A percentile compares a stretch with the other conserved stretches of the same genome.
These are phyloP conservation scores for Trichoderma orchidacearum DNA, from an alignment of 495 filamentous ascomycete genomes.

Conservation along the genomic window DNA sequence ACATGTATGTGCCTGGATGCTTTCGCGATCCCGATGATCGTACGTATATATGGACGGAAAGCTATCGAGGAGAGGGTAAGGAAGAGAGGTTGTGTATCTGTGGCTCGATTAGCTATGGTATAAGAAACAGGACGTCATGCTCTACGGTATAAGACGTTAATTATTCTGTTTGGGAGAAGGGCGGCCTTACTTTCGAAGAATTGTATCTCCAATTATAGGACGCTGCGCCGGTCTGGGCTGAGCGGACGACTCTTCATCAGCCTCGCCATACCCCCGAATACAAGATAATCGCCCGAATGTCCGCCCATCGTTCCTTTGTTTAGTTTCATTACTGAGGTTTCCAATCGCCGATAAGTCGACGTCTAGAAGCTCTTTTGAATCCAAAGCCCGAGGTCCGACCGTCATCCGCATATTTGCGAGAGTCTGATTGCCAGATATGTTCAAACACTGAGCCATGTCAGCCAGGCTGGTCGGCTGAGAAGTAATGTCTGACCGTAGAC, in stretches of 20 bases:
- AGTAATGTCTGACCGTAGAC: conserved; percentile 42
- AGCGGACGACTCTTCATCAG: neutral
- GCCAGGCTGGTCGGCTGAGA: conserved; percentile 33
- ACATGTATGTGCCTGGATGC: conserved; percentile 45
- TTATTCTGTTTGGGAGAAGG: neutral
- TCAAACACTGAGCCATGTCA: conserved; percentile 58
- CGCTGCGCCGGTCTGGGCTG: neutral
- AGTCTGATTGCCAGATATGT: conserved; percentile 63
- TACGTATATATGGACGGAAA: conserved; percentile 51
- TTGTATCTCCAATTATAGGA: neutral
- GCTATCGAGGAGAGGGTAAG: conserved; percentile 70
- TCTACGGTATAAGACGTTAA: too few species aligned
- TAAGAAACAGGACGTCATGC: too few species aligned
- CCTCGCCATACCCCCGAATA: neutral
- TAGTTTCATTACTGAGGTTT: neutral
- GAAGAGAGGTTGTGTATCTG: conserved; percentile 37
- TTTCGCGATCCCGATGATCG: conserved; percentile 6
- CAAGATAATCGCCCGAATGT: neutral
- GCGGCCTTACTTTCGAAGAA: neutral
- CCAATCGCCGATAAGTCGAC: neutral
- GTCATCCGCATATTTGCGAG: conserved; percentile 48
- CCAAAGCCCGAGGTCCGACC: neutral
- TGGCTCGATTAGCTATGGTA: neutral
- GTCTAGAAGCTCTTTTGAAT: neutral
- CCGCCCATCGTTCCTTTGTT: neutral